phyloP scores from a whole-genome alignment of 83 land plant species.

The Larix sibirica region DNA sequence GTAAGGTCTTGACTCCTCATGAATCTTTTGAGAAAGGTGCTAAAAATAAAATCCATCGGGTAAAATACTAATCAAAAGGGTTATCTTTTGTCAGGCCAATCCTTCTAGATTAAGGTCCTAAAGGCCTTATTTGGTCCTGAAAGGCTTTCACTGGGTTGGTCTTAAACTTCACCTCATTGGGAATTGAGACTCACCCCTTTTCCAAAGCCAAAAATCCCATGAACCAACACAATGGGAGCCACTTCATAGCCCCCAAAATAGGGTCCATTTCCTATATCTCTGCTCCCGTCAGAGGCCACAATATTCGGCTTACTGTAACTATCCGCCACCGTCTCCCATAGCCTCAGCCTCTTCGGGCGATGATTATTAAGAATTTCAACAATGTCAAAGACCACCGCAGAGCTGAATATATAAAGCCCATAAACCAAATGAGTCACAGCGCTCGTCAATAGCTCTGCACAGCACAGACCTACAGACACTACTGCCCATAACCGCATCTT shows the following conservation, averaged over 20 bases:
- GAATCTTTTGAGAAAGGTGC: no score
- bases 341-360: not conserved
- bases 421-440: constrained; percentile 52
- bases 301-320: constrained; percentile 10
- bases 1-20: not conserved
- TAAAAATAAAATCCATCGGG: no score
- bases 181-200: constrained; percentile 55
- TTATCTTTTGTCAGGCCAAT: no score
- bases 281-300: constrained; percentile 9
- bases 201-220: constrained; percentile 97
- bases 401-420: constrained; percentile 68
- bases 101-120: no score
- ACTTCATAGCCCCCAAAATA: constrained; percentile 21
- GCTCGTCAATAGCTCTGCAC: constrained; percentile 62
- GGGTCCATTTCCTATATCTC: not conserved
- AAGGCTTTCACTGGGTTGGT: no score
- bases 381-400: constrained; percentile 66
- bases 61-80: no score
- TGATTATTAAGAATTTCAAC: not conserved
- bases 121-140: no score
- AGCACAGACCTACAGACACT: constrained; percentile 15
- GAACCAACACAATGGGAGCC: constrained; percentile 89
- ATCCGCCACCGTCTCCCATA: constrained; percentile 9
- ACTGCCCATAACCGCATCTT: constrained; percentile 34
- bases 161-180: not conserved